Conservation (phyloP, 441 rosid genomes). For the Syzygium malaccense region DNA sequence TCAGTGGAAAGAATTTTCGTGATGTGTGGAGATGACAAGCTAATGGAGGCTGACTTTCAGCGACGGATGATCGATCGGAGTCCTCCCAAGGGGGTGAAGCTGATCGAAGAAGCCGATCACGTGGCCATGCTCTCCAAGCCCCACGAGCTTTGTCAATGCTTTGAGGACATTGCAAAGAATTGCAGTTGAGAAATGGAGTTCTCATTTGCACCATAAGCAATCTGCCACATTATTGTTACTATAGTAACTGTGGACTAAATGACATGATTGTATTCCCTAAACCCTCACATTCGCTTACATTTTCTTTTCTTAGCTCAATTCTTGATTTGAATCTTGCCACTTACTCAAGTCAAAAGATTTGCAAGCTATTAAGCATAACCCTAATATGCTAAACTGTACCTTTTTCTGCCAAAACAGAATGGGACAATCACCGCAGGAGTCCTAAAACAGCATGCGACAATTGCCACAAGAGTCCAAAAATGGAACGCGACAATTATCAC, state of each 20-base stretch:
- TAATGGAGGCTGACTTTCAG: constrained; percentile 15
- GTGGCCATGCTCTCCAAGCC: constrained; percentile 24
- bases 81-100: constrained; percentile 7
- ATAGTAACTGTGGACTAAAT: neutral
- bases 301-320: neutral
- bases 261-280: neutral
- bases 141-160: neutral
- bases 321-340: neutral
- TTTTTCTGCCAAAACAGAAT: neutral
- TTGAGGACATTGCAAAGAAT: constrained; percentile 8
- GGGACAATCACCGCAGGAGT: neutral
- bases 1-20: constrained; percentile 16
- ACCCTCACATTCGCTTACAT: neutral
- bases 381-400: neutral
- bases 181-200: neutral
- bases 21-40: constrained; percentile 14
- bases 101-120: constrained; percentile 12
- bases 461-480: neutral
- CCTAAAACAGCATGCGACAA: neutral
- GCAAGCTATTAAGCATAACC: neutral
- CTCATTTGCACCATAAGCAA: neutral
- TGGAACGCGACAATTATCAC: too few species aligned
- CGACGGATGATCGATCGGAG: constrained; percentile 4
- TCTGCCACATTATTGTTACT: neutral
- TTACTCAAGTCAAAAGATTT: neutral